Evolutionary conservation across 2,329 filamentous ascomycete genomes (phyloP).

Genomic region (Scedosporium dehoogii): DNA sequence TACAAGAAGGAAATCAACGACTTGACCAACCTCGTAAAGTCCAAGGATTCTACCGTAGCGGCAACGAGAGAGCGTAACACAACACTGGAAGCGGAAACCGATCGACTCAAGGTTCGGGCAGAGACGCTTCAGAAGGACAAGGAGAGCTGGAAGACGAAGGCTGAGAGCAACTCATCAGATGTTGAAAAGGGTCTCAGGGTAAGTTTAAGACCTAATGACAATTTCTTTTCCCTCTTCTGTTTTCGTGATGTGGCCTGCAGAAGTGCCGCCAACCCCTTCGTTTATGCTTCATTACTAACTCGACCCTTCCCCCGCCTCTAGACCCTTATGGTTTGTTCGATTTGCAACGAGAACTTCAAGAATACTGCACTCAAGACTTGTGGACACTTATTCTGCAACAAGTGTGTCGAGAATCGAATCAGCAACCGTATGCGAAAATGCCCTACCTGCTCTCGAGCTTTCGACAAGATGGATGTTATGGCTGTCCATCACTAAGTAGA

Average conservation of each 20-base stretch:
- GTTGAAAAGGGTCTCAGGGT: conserved; percentile 82
- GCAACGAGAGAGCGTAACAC: conserved; percentile 46
- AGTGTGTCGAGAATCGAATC: conserved; percentile 82
- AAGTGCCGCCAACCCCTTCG: background rate
- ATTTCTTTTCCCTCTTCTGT: background rate
- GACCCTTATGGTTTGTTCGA: conserved; percentile 58
- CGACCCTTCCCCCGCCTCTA: background rate
- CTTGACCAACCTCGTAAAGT: conserved; percentile 61
- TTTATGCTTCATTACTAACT: background rate
- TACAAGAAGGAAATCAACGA: conserved; percentile 68
- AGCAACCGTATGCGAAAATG: conserved; percentile 89
- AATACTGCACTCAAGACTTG: conserved; percentile 89
- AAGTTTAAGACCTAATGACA: conserved; percentile 30
- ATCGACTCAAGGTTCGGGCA: conserved; percentile 67
- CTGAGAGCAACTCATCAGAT: conserved; percentile 67
- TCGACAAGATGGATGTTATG: conserved; percentile 88
- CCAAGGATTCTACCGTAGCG: conserved; percentile 57
- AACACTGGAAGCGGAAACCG: conserved; percentile 62
- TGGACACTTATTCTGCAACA: conserved; percentile 87
- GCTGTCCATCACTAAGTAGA: conserved; percentile 40
- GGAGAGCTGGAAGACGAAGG: conserved; percentile 78
- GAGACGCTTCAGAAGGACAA: conserved; percentile 73
- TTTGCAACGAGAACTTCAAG: conserved; percentile 90
- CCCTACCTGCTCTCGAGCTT: conserved; percentile 84
- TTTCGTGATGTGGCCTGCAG: background rate